Evolutionary conservation across 352 stramenopile species (phyloP), one percentile per base, ranked within the genome.

Genomic region (Pythium insidiosum): DNA sequence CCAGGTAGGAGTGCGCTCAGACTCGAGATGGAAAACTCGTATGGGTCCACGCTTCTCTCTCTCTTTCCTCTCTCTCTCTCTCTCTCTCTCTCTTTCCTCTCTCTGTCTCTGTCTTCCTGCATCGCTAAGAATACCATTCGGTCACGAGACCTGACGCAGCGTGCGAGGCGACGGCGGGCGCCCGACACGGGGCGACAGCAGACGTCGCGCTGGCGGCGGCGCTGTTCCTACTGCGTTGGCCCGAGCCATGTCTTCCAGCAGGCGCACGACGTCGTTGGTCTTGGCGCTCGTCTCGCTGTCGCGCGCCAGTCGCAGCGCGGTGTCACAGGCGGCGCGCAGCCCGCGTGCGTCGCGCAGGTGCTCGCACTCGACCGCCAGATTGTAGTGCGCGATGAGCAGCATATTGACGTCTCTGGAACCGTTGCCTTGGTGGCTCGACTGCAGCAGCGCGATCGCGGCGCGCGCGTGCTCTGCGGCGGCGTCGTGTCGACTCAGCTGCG

Each of bases 351-450:
- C 61, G 20, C 46, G n/a, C 12, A 73, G 46, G 39, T 84, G 69
- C 56, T 86, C 70, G 6, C 70, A 46, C 57, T 86, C 73, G 9
- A 76, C 73, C 5, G 63, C 70, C 0, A 72, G 41, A 29, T 86
- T 86, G 52, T 75, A 86, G 34, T 76, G 56, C 28, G 70, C 68
- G 11, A 82, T 59, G 13, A 81, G 38, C 7, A 74, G 50, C 7
- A 84, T 16, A 13, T 46, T 45, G 3, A 33, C n/a, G 26, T 53
- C 41, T 40, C 24, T 6, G 10, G 23, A 16, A 12, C 16, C 38
- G 24, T 4, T 24, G 21, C 5, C 18, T n/a, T 38, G 37, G 13
- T 33, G 25, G 19, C 13, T 21, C 24, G 22, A 15, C 20, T 43
- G 31, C 4, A 75, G 57, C 15, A 80, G 50, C 0, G 58, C 34